phyloP scores from a whole-genome alignment of 371 early-diverging fungal genomes.

The Syncephalastrum racemosum region DNA sequence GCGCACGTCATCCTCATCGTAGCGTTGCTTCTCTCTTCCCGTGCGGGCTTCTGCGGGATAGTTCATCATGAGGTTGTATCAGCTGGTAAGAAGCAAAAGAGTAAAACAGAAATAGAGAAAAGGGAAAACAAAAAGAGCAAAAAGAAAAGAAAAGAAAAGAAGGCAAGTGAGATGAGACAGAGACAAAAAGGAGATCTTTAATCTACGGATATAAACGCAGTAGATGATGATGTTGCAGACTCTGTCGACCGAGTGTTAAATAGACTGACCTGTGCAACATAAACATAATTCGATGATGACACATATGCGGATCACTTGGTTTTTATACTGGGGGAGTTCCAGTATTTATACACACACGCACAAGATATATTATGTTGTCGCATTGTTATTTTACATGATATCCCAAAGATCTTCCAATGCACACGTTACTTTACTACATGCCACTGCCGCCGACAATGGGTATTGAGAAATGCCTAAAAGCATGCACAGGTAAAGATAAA shows the following conservation, averaged over 20 bases:
- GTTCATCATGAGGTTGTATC: too few relatives aligned
- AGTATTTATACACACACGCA: neutral
- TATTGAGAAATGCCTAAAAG: slow-evolving; percentile 83
- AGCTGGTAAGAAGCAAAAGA: too few relatives aligned
- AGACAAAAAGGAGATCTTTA: neutral
- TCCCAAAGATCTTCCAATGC: slow-evolving; percentile 86
- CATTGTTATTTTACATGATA: slow-evolving; percentile 52
- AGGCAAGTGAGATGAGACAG: too few relatives aligned
- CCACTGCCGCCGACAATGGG: slow-evolving; percentile 92
- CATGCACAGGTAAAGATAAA: neutral
- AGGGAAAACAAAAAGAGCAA: too few relatives aligned
- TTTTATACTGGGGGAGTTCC: neutral
- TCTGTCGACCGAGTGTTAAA: too few relatives aligned
- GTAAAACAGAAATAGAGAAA: neutral
- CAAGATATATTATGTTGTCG: too few relatives aligned
- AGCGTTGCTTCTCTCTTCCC: slow-evolving; percentile 51
- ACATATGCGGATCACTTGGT: neutral
- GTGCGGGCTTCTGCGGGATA: slow-evolving; percentile 33
- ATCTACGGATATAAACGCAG: neutral
- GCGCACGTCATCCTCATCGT: slow-evolving; percentile 35
- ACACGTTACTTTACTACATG: slow-evolving; percentile 89
- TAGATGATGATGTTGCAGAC: too few relatives aligned
- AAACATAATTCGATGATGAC: too few relatives aligned
- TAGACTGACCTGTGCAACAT: too few relatives aligned
- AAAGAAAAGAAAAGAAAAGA: too few relatives aligned